Evolutionary conservation across 2,329 filamentous ascomycete species (phyloP), one percentile per base, ranked within the genome.

Genomic region (Helicocarpus griseus): DNA sequence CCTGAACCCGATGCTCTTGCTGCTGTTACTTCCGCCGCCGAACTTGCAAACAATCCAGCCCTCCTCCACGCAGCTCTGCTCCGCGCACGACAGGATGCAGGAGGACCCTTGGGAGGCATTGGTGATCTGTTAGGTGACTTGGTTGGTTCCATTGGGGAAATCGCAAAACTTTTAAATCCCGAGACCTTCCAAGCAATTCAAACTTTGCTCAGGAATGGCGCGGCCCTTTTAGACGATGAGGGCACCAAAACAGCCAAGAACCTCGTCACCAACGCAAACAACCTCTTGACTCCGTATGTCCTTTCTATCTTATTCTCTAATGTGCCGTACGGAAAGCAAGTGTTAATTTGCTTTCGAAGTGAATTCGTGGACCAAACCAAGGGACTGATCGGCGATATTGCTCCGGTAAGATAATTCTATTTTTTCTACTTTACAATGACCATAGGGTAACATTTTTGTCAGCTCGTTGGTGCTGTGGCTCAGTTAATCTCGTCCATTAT

Each of bases 131-230:
- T 41, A 13, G 3, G 6, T n/a, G 8, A 31, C n/a, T 2, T 48
- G 5, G 14, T 19, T 33, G 44, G 28, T 9, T 31, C n/a, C 19
- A 4, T 35, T 31, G 44, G 44, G 5, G 11, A 6, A 21, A 35
- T 48, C 29, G 44, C 17, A 21, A 31, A 48, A 4, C 51, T 53
- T 14, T 38, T 53, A n/a, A 45, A 51, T 19, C 48, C 51, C 17
- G 28, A 46, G n/a, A 53, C 48, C 14, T 50, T 53, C 36, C 44
- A 11, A 35, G 43, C 51, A 14, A 53, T 53, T n/a, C 35, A 50
- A 3, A 26, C 36, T 9, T 8, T 53, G 7, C 4, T 53, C 39
- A 51, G 26, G 17, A 28, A 50, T 21, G 1, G 28, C 11, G 35
- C 51, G 4, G 13, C 29, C 3, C 33, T 53, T 22, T 38, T 53